phyloP scores from a whole-genome alignment of 1,139 yeast genomes.

The Groenewaldozyma sp. region DNA sequence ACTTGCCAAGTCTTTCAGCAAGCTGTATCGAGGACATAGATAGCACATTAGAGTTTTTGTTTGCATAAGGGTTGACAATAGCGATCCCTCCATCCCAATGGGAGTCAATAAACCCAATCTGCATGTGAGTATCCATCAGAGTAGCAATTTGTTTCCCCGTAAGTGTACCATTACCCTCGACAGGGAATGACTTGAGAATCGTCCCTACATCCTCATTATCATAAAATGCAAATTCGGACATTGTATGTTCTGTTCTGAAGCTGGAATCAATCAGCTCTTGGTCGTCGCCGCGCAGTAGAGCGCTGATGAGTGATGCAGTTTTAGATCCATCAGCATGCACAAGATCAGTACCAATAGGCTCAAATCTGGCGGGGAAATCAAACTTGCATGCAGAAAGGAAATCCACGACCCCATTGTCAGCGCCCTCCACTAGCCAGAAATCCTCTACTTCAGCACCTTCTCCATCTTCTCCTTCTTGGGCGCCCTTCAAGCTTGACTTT shows the following conservation, averaged over 20 bases:
- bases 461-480: background rate
- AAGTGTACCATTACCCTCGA: background rate
- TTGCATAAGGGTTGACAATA: slow-evolving; percentile 17
- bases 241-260: slow-evolving; percentile 14
- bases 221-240: slow-evolving; percentile 20
- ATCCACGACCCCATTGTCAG: slow-evolving; percentile 8
- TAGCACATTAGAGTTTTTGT: slow-evolving; percentile 14
- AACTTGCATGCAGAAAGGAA: slow-evolving; percentile 11
- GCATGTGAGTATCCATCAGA: slow-evolving; percentile 23
- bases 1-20: slow-evolving; percentile 18
- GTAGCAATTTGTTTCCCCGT: slow-evolving; percentile 10
- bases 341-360: slow-evolving; percentile 12
- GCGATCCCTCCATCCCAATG: slow-evolving; percentile 17
- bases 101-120: slow-evolving; percentile 19
- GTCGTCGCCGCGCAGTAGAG: slow-evolving; percentile 8
- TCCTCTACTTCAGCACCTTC: background rate
- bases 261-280: slow-evolving; percentile 8
- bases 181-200: slow-evolving; percentile 8
- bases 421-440: slow-evolving; percentile 4
- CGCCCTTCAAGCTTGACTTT: no score
- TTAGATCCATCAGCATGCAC: slow-evolving; percentile 6
- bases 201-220: slow-evolving; percentile 12
- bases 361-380: slow-evolving; percentile 11
- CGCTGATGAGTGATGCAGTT: background rate
- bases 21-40: slow-evolving; percentile 18